Base-by-base conservation (phyloP, 129 eudicot species). In the Centella asiatica region DNA sequence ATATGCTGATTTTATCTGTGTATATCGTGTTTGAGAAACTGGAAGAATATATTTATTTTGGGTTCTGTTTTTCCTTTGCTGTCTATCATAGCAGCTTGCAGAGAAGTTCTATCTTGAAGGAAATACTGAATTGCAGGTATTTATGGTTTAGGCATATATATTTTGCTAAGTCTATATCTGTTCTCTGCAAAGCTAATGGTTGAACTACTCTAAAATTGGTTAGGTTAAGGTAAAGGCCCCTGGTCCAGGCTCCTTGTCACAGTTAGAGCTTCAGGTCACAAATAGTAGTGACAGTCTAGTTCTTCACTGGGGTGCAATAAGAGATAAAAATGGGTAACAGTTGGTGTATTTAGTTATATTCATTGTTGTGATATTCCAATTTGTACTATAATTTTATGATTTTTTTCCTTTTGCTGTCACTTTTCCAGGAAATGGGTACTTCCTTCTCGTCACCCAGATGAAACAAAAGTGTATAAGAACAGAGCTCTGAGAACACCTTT, bases 401-500 rank as follows among this genome's bases (percentile, higher is more conserved):
- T 36, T 31, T 56, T 33, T 28, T 7, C 10, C 24, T 32, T 26
- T 9, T 75, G 40, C 10, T 44, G 42, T 19, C 61, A 1, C 55
- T 37, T 57, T 69, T 46, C 5, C 66, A 85, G 95, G 51, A 71
- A 76, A 46, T 85, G 97, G 97, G 25, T 78, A 50, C 88, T 89
- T 71, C 97, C 95, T 8, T 39, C 62, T 17, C 51, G 75, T 65
- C 74, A 83, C 37, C 95, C 97, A 28, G 88, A 80, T 69, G 88
- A 88, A 69, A 83, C 97, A 17, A 69, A 78, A 76, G 83, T 63
- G 57, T 81, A 78, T 57, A 83, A 85, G 67, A 68, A 88, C 57
- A 77, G 67, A 70, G 97, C 97, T 69, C 95, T 86, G 60, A 78
- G 97, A 82, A 85, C 84, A 52, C 92, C 84, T 24, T 83, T 89